phyloP scores from a whole-genome alignment of 305 asterid genomes.

The Fraxinus nigra region DNA sequence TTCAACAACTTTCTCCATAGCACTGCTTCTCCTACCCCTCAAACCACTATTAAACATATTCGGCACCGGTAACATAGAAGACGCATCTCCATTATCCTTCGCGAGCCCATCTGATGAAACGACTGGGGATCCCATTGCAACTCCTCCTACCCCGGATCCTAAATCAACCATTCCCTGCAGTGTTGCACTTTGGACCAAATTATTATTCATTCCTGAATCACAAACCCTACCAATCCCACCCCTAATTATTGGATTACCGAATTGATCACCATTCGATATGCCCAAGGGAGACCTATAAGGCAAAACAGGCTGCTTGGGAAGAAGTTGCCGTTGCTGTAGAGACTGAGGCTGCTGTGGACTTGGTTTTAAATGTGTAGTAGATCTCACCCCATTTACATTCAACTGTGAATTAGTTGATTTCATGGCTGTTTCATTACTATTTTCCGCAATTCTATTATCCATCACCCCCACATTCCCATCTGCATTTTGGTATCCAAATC shows the following conservation, averaged over 20 bases:
- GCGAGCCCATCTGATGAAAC: conserved; percentile 70
- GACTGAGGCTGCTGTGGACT: not conserved
- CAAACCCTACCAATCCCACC: conserved; percentile 31
- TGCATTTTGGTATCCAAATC: not conserved
- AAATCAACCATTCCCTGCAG: conserved; percentile 34
- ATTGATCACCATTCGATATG: conserved; percentile 24
- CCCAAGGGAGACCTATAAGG: conserved; percentile 37
- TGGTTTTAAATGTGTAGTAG: not conserved
- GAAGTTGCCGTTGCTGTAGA: conserved; percentile 18
- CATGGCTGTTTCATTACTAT: not conserved
- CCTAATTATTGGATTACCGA: conserved; percentile 29
- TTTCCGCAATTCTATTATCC: not conserved
- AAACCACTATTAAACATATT: conserved; percentile 60
- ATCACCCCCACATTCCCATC: not conserved
- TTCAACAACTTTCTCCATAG: conserved; percentile 86
- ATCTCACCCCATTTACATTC: not conserved
- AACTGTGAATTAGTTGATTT: not conserved
- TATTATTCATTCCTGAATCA: conserved; percentile 28
- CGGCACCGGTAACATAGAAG: conserved; percentile 56
- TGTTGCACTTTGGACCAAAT: conserved; percentile 27
- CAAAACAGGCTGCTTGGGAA: conserved; percentile 45
- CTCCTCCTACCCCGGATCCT: conserved; percentile 25
- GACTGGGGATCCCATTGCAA: conserved; percentile 53
- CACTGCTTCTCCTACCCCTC: conserved; percentile 69
- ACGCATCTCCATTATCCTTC: conserved; percentile 68